Base-by-base conservation (phyloP, 345 rosid genomes). In the Euphorbia peplus region DNA sequence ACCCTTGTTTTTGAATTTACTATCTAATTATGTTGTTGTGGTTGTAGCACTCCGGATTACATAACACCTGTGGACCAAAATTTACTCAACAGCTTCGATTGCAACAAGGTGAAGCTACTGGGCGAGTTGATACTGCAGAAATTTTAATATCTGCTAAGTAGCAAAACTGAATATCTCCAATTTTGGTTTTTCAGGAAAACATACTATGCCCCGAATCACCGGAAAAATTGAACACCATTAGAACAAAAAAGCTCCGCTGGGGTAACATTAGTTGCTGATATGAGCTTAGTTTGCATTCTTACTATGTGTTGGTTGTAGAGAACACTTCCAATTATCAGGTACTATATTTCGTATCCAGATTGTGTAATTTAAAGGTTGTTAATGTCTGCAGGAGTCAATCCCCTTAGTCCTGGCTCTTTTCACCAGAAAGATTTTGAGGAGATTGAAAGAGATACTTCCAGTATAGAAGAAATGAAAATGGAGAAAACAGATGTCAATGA, bases 11-110 rank as follows among this genome's bases (percentile, higher is more conserved):
- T 14, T 48, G 53, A 15, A 67, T 28, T 11, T 54, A n/a, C 26
- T 4, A 0, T 63, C 25, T 51, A 13, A 11, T 37, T 42, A 48
- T 16, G 13, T 37, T 59, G 3, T 73, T 44, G 60, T 70, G 62
- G 22, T 73, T 80, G 77, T 90, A 95, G 98, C 76, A 92, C 99
- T 67, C 99, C 99, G 7, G 99, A 92, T 72, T 95, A 95, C 67
- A 86, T 92, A 66, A 92, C 98, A 0, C 97, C 99, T 10, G 96
- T 87, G 66, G 87, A 95, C 82, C 99, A 85, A 74, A 82, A 83
- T 63, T 48, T 87, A 73, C 32, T 75, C 67, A 76, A 42, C 73
- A 69, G 84, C 62, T 76, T 90, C 29, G 92, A 89, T 70, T 80
- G 75, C 80, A 83, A 76, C 77, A 80, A 88, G 93, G 99, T 88